Evolutionary conservation across 768 basidiomycete genomes (phyloP).

Genomic region (Collybiopsis luxurians): DNA sequence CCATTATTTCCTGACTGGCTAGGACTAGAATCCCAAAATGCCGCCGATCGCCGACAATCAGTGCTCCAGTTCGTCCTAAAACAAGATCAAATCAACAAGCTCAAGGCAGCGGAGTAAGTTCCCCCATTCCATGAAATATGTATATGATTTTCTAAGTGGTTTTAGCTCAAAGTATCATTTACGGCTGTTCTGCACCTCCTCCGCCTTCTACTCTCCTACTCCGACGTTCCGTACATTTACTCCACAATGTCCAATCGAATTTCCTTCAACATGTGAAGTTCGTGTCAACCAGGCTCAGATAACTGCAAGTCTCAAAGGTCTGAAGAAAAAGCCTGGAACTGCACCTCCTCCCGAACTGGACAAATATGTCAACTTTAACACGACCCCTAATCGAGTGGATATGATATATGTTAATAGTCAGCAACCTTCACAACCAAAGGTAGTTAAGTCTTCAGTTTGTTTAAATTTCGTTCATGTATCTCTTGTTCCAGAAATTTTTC

Average conservation of each 20-base stretch:
- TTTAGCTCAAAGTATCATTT: conserved; percentile 72
- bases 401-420: conserved; percentile 92
- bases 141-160: conserved; percentile 9
- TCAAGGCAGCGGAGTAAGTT: conserved; percentile 54
- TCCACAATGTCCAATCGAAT: conserved; percentile 77
- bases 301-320: conserved; percentile 77
- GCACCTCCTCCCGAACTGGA: conserved; percentile 82
- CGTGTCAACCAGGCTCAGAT: conserved; percentile 74
- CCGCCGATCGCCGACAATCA: conserved; percentile 74
- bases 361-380: conserved; percentile 37
- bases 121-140: conserved; percentile 3
- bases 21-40: conserved; percentile 65
- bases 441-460: conserved; percentile 24
- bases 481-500: conserved; percentile 71
- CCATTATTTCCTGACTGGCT: not conserved
- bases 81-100: conserved; percentile 59
- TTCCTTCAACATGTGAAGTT: conserved; percentile 89
- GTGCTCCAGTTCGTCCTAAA: conserved; percentile 61
- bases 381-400: conserved; percentile 65
- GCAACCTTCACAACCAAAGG: conserved; percentile 72
- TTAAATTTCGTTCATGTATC: not conserved
- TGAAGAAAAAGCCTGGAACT: conserved; percentile 95
- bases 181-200: conserved; percentile 87
- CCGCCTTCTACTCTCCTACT: conserved; percentile 58
- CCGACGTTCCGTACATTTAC: conserved; percentile 50